Evolutionary conservation across 495 filamentous ascomycete genomes (phyloP), one percentile per base, ranked within the genome.

Genomic region (Hyaloscypha finlandica): DNA sequence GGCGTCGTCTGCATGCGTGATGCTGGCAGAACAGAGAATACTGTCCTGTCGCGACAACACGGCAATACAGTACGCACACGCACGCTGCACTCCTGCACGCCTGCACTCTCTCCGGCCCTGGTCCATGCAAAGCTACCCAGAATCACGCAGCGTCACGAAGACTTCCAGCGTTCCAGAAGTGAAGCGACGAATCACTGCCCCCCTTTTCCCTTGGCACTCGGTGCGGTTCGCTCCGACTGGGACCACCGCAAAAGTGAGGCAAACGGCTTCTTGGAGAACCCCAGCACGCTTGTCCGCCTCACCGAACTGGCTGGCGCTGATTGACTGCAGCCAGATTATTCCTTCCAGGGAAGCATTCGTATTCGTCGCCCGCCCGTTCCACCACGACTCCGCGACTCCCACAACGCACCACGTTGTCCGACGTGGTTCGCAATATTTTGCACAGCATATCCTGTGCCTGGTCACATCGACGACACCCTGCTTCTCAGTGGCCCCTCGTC

Each of bases 141-240:
- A 22, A 48, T 19, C 42, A 12, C 16, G 42, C 42, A 48, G 8
- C 16, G 16, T 48, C 16, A 25, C 25, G 25, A 1, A 25, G 35
- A 37, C 1, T 37, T 12, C 5, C 3, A n/a, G 8, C n/a, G 2
- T 22, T 56, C 25, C 67, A 14, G 37, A 48, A 65, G 59, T 65
- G 62, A 69, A 65, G 67, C 67, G 55, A 65, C 64, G 59, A 70
- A 66, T 70, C 68, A 70, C 14, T 48, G 29, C 52, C n/a, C 11
- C 51, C 2, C n/a, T 42, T 33, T 25, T 12, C n/a, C 56, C 12
- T 25, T 65, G 63, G 45, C 32, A 8, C 22, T 42, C 31, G 32
- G 61, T 31, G 58, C 60, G 60, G 66, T 58, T 51, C 60, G 59
- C 63, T 39, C 68, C 55, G 68, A 32, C 52, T 63, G 62, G 57